A percentile compares a stretch with the other conserved stretches of the same genome.
phyloP scores from a whole-genome alignment of 768 basidiomycete species.

The Cyclocybe cylindracea region DNA sequence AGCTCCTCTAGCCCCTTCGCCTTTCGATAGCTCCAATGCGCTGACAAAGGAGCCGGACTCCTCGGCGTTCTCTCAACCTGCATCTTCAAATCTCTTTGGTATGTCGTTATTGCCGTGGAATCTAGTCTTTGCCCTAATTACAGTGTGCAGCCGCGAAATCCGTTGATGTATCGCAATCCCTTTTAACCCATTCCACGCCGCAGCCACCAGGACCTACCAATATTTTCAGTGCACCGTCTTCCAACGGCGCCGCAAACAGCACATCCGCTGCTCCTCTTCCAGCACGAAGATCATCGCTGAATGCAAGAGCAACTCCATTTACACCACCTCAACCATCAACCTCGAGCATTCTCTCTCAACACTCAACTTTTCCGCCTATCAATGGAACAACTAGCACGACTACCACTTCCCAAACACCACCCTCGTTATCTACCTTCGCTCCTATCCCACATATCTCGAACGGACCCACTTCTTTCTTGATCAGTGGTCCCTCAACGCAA shows the following conservation, averaged over 20 bases:
- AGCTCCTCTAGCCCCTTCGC: background rate
- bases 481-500: background rate
- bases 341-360: slow-evolving; percentile 5
- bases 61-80: background rate
- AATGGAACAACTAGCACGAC: slow-evolving; percentile 3
- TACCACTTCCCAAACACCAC: background rate
- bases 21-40: background rate
- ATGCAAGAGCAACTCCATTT: slow-evolving; percentile 25
- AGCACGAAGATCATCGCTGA: slow-evolving; percentile 12
- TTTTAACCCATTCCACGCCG: background rate
- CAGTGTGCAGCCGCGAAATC: background rate
- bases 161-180: background rate
- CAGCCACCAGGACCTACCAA: background rate
- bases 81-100: slow-evolving; percentile 9
- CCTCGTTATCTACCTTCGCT: background rate
- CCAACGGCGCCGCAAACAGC: background rate
- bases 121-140: background rate
- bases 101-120: background rate
- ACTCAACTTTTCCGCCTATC: slow-evolving; percentile 1
- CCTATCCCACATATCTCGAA: too few species aligned
- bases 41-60: background rate
- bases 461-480: background rate
- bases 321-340: slow-evolving; percentile 13
- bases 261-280: slow-evolving; percentile 2
- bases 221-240: background rate